phyloP scores from a whole-genome alignment of 495 filamentous ascomycete genomes.

The Cudoniella acicularis region DNA sequence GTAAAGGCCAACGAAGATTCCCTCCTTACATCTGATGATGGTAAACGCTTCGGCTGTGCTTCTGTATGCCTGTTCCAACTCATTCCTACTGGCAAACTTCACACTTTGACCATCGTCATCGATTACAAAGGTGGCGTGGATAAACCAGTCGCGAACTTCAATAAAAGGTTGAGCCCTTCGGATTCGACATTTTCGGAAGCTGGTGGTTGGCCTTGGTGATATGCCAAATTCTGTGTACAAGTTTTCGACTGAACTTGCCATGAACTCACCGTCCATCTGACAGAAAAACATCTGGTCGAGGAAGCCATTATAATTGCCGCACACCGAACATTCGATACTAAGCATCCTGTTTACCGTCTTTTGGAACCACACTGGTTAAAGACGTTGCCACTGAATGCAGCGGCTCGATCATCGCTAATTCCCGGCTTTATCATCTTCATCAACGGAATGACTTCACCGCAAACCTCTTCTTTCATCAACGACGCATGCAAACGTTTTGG shows the following conservation, averaged over 20 bases:
- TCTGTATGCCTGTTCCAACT: constrained; percentile 43
- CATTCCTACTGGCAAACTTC: constrained; percentile 37
- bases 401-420: constrained; percentile 41
- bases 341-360: constrained; percentile 38
- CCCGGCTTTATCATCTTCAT: constrained; percentile 39
- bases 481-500: no score
- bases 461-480: neutral
- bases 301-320: constrained; percentile 44
- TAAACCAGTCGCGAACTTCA: constrained; percentile 44
- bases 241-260: constrained; percentile 46
- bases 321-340: constrained; percentile 34
- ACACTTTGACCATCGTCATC: constrained; percentile 43
- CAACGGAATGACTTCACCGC: constrained; percentile 27
- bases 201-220: constrained; percentile 48
- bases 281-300: constrained; percentile 43
- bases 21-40: constrained; percentile 19
- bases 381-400: constrained; percentile 46
- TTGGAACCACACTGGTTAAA: constrained; percentile 46
- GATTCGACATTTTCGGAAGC: constrained; percentile 32
- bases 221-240: constrained; percentile 49
- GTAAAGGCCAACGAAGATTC: constrained; percentile 18
- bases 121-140: constrained; percentile 40
- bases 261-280: constrained; percentile 43
- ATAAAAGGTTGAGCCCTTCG: constrained; percentile 31
- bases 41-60: neutral